These are phyloP conservation scores for Blastobotrys capitulatus DNA, from an alignment of 1,139 yeast species.

Conservation along the genomic window DNA sequence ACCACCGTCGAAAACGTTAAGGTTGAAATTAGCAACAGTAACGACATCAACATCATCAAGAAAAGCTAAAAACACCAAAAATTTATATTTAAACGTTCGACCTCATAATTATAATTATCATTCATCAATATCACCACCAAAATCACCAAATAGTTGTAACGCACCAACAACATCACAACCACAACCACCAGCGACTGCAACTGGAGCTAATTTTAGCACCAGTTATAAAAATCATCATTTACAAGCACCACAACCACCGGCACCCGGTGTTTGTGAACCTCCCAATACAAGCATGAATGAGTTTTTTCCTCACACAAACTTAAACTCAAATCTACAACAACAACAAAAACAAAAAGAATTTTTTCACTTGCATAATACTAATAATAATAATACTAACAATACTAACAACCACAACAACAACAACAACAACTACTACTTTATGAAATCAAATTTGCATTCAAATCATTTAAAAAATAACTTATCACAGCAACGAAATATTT, in stretches of 20 bases:
- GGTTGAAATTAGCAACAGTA: constrained; percentile 9
- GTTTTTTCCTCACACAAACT: neutral
- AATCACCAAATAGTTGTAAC: constrained; percentile 1
- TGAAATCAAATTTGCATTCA: neutral
- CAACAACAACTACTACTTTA: neutral
- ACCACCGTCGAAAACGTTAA: constrained; percentile 11
- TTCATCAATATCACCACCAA: constrained; percentile 2
- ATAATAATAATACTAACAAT: too few relatives aligned
- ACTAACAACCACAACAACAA: too few relatives aligned
- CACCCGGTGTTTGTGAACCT: neutral
- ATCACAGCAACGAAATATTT: neutral
- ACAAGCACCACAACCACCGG: neutral
- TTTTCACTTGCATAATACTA: neutral
- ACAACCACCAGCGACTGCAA: neutral
- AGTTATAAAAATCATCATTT: neutral
- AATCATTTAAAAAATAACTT: neutral
- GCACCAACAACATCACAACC: constrained; percentile 2
- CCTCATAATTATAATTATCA: neutral
- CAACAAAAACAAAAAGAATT: neutral
- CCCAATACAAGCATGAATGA: constrained; percentile 1
- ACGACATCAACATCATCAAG: neutral
- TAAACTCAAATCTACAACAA: neutral
- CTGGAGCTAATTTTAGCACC: neutral
- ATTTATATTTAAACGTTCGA: constrained; percentile 10
- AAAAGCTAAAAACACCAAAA: constrained; percentile 10